Conservation (phyloP, 208 protist genomes). For the Porcisia hertigi region DNA sequence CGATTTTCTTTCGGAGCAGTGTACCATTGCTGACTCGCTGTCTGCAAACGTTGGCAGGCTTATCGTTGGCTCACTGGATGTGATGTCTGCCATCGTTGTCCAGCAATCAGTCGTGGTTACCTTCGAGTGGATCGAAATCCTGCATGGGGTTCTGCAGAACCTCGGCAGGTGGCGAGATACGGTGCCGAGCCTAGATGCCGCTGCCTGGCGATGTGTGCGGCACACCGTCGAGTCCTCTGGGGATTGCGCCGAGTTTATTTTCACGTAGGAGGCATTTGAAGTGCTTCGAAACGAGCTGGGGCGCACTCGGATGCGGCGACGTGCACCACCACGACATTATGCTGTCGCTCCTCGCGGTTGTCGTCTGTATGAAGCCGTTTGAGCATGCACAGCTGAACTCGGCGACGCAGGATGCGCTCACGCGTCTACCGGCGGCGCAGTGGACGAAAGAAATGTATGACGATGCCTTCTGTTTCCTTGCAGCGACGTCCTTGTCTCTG, state of each 20-base stretch:
- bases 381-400: slow-evolving; percentile 1
- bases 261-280: slow-evolving; percentile 39
- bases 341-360: slow-evolving; percentile 26
- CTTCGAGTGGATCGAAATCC: slow-evolving; percentile 83
- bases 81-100: slow-evolving; percentile 68
- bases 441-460: slow-evolving; percentile 22
- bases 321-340: slow-evolving; percentile 8
- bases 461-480: slow-evolving; percentile 19
- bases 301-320: slow-evolving; percentile 15
- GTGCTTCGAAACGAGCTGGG: slow-evolving; percentile 26
- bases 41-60: slow-evolving; percentile 32
- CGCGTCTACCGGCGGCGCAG: slow-evolving; percentile 7
- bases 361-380: slow-evolving; percentile 5
- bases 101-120: slow-evolving; percentile 51
- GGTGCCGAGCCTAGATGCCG: slow-evolving; percentile 13
- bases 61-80: slow-evolving; percentile 53
- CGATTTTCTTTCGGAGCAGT: slow-evolving; percentile 59
- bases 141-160: slow-evolving; percentile 32
- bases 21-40: slow-evolving; percentile 3
- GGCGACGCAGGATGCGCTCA: slow-evolving; percentile 1
- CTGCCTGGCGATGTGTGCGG: slow-evolving; percentile 46
- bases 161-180: slow-evolving; percentile 20
- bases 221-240: slow-evolving; percentile 51
- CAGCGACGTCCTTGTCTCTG: neutral
- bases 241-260: slow-evolving; percentile 59